A percentile compares a stretch with the other conserved stretches of the same genome.
Conservation (phyloP, 495 filamentous ascomycete genomes). For the Neurospora sp. region DNA sequence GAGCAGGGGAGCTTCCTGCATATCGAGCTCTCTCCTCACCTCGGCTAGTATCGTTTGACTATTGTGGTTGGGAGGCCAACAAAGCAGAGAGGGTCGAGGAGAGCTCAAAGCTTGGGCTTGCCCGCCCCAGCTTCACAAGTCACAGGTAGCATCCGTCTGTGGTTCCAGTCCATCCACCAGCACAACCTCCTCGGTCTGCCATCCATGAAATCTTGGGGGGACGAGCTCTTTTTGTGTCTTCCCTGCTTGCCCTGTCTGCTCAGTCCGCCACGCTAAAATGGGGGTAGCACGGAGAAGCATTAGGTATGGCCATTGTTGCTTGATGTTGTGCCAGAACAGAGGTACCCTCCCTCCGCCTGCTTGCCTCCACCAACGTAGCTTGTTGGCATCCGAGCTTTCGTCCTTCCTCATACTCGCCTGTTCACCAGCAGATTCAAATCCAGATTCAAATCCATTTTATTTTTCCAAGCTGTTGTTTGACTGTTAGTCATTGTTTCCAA, state of each 20-base stretch:
- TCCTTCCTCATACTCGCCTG: not conserved
- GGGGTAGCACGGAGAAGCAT: not conserved
- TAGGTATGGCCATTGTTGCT: not conserved
- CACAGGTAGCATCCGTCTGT: not conserved
- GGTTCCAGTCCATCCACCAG: not conserved
- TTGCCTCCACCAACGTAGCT: not conserved
- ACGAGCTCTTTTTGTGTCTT: not conserved
- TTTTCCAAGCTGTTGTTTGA: not conserved
- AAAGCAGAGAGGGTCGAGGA: not conserved
- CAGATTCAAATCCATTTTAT: not conserved
- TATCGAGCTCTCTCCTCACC: not conserved
- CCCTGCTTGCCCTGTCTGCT: not conserved
- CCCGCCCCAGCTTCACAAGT: not conserved
- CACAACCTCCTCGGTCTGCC: not conserved
- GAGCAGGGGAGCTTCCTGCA: not conserved
- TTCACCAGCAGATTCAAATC: not conserved
- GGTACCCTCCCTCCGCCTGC: not conserved
- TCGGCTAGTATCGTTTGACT: not conserved
- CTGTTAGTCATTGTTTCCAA: not conserved
- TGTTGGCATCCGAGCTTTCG: not conserved
- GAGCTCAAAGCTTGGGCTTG: not conserved
- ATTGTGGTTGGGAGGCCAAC: not conserved
- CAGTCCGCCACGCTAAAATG: not conserved
- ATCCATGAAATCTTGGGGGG: not conserved
- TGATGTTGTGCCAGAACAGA: not conserved